Evolutionary conservation across 257 asterid species (phyloP), one percentile per base, ranked within the genome.

Genomic region (Gardenia jasminoides): DNA sequence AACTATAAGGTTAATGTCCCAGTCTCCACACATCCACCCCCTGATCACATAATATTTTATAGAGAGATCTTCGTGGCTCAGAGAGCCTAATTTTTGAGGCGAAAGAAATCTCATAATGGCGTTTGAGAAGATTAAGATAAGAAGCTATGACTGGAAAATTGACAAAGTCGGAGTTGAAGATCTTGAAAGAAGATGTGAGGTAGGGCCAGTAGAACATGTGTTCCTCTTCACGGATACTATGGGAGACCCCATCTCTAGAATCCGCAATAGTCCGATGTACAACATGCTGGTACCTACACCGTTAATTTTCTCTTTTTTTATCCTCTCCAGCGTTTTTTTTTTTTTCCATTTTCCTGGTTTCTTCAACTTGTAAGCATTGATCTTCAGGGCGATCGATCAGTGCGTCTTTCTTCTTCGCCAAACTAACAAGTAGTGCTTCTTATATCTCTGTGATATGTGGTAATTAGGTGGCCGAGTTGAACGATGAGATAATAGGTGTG

Each of bases 191-290:
- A 83, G 84, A 68, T 86, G 89, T 72, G 85, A 75, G 77, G 89
- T 81, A 83, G 89, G 89, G 47, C 85, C 87, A 72, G 58, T 61
- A 19, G 87, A 83, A 16, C 80, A 83, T 70, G 80, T 78, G 22
- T 86, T 81, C 41, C 85, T 83, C 82, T 81, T 80, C 86, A 75
- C 87, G 44, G 87, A 85, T 67, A 80, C 83, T 39, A 61, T 85
- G 81, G 89, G 87, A 77, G 89, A 85, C 85, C 89, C 89, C 89
- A 80, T 83, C 26, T 85, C 83, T 68, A 75, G 89, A 83, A 86
- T 86, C 79, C 87, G 89, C 10, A 83, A 86, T 56, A 80, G 83
- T 74, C 89, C 89, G 10, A 58, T 83, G 75, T 86, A 80, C 80
- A 83, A 70, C 79, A 80, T 83, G 85, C 85, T 86, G 87, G 89